Base-by-base conservation (phyloP, 805 yeast species). In the Cyberlindnera petersonii region DNA sequence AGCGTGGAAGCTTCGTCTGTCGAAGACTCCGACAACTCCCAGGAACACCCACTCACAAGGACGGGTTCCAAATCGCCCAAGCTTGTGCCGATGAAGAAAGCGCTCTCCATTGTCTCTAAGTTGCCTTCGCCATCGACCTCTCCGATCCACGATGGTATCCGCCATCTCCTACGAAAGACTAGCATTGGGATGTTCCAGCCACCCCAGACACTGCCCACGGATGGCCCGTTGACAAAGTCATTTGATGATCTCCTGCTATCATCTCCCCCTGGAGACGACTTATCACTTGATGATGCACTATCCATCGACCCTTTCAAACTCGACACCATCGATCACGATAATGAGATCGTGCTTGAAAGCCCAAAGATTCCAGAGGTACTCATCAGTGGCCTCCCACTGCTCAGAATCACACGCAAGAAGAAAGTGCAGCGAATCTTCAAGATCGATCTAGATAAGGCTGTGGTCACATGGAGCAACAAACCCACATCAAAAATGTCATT, bases 401-500 rank as follows among this genome's bases (percentile, higher is more conserved):
- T 83, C 21, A 72, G 86, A 49, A 74, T 86, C 15, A 84, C 95
- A 3, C 82, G 78, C 39, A 76, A 76, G 46, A 84, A 86, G 47
- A 74, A 72, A 48, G 76, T 79, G 16, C 75, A 77, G 50, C 66
- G 86, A 14, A 55, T 61, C 8, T 74, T 86, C 44, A 67, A 59
- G 43, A 63, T 86, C 2, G 80, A 83, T 51, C 63, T 77, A 0
- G 74, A 71, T 2, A 53, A 64, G 10, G 82, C 84, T 22, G 55
- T 65, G 5, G 63, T 85, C 13, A 58, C 66, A 4, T 82, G 89
- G 85, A 78, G 75, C 46, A 61, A 66, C 45, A 71, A 72, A 50
- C 46, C 68, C 13, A 57, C 49, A 3, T 39, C 49, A 8, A 36
- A 55, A 26, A 52, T 79, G 43, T 60, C 60, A 15, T 67, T 84